These are phyloP conservation scores for Penicillium sp. DNA, from an alignment of 2,329 filamentous ascomycete species.

Conservation along the genomic window DNA sequence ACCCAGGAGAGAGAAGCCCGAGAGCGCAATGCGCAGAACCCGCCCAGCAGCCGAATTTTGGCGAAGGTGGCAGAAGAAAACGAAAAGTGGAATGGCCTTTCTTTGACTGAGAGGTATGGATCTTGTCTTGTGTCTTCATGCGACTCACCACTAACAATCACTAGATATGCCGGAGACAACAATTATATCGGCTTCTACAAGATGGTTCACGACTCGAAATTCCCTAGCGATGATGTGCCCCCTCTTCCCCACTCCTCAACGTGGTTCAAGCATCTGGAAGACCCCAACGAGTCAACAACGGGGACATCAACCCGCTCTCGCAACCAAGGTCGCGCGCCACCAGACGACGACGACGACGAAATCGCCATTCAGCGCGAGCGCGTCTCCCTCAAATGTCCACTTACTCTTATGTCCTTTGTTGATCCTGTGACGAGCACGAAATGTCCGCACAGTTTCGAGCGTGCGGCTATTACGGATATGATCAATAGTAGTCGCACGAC, in stretches of 20 bases:
- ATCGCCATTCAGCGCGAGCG: conserved; percentile 49
- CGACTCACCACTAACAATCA: conserved; percentile 18
- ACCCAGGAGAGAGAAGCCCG: conserved; percentile 39
- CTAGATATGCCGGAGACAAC: conserved; percentile 60
- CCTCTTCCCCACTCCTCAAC: conserved; percentile 58
- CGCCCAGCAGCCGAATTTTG: conserved; percentile 39
- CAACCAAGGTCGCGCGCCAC: conserved; percentile 25
- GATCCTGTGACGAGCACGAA: conserved; percentile 52
- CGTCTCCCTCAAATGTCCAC: conserved; percentile 50
- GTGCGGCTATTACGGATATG: conserved; percentile 48
- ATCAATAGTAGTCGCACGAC: conserved; percentile 36
- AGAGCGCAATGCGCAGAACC: conserved; percentile 26
- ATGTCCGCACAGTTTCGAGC: conserved; percentile 55
- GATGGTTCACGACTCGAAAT: conserved; percentile 62
- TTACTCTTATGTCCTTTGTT: conserved; percentile 49
- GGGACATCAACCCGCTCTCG: conserved; percentile 18
- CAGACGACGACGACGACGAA: conserved; percentile 48
- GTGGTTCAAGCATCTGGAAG: conserved; percentile 62
- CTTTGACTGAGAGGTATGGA: conserved; percentile 45
- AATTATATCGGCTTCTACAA: conserved; percentile 63
- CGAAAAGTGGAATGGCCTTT: conserved; percentile 39
- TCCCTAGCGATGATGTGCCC: conserved; percentile 55
- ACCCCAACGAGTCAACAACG: conserved; percentile 19
- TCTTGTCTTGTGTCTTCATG: conserved; percentile 20
- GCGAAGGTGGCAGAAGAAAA: conserved; percentile 36